Evolutionary conservation across 2,329 filamentous ascomycete genomes (phyloP).

Genomic region (Ceratocystis variospora): DNA sequence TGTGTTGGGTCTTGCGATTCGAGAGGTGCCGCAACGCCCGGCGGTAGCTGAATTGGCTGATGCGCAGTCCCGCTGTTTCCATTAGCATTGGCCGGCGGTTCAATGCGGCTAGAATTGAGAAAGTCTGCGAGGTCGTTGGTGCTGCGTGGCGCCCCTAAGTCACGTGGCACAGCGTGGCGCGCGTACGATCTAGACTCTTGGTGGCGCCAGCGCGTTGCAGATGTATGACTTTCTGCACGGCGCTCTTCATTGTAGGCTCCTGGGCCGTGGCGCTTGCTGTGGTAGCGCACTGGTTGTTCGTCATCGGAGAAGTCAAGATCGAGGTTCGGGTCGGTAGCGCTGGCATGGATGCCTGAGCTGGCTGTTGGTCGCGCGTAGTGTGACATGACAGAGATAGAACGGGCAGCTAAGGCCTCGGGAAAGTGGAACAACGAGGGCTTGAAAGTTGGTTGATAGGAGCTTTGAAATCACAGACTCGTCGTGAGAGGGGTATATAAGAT

Average conservation of each 20-base stretch:
- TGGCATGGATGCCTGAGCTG: neutral
- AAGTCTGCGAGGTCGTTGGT: slow-evolving; percentile 43
- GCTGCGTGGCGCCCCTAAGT: slow-evolving; percentile 28
- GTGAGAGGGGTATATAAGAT: neutral
- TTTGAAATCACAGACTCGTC: neutral
- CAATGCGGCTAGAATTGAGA: slow-evolving; percentile 40
- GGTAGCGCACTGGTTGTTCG: slow-evolving; percentile 25
- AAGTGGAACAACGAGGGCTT: neutral
- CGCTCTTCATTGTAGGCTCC: slow-evolving; percentile 20
- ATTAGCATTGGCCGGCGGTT: slow-evolving; percentile 25
- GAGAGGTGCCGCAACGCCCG: slow-evolving; percentile 17
- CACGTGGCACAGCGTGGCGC: slow-evolving; percentile 35
- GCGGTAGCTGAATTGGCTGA: slow-evolving; percentile 36
- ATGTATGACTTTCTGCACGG: slow-evolving; percentile 30
- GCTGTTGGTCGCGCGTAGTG: neutral
- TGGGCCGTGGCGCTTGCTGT: neutral
- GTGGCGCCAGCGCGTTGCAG: slow-evolving; percentile 47
- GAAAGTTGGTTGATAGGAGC: too few relatives aligned
- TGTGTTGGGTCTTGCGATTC: slow-evolving; percentile 37
- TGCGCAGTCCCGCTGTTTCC: slow-evolving; percentile 29
- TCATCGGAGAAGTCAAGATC: slow-evolving; percentile 19
- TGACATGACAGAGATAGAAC: neutral
- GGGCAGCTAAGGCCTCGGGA: neutral
- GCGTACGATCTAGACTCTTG: slow-evolving; percentile 47
- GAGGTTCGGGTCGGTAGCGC: neutral